Conservation (phyloP, 768 basidiomycete genomes). For the Gymnopilus dilepis region DNA sequence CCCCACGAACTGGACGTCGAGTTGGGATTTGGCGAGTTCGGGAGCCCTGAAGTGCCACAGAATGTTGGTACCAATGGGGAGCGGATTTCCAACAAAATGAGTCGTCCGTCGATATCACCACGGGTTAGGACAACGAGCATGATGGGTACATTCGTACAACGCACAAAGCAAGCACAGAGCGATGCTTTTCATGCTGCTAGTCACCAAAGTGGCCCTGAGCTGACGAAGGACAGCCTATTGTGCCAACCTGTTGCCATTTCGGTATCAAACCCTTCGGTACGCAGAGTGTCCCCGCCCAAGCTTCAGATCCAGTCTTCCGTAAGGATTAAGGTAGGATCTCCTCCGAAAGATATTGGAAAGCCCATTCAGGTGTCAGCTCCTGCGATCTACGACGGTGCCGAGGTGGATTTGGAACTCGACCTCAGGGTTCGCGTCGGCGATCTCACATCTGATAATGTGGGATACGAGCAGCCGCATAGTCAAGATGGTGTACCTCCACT, state of each 20-base stretch:
- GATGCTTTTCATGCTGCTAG: constrained; percentile 15
- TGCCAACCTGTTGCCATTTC: constrained; percentile 20
- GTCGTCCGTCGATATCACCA: constrained; percentile 32
- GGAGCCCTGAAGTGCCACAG: constrained; percentile 8
- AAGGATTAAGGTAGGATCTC: constrained; percentile 5
- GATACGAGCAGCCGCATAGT: constrained; percentile 5
- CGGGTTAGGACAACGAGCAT: constrained; percentile 42
- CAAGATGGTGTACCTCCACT: constrained; percentile 9
- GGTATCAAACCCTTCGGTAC: constrained; percentile 6
- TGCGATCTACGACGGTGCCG: constrained; percentile 18
- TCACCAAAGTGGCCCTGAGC: constrained; percentile 8
- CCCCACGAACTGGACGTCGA: constrained; percentile 36
- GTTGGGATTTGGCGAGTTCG: constrained; percentile 30
- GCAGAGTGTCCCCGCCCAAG: background rate
- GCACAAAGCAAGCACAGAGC: constrained; percentile 19
- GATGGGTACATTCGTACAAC: constrained; percentile 31
- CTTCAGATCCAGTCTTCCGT: constrained; percentile 12
- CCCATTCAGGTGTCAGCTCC: constrained; percentile 16
- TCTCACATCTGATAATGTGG: background rate
- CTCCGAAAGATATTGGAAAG: constrained; percentile 11
- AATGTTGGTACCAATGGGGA: constrained; percentile 17
- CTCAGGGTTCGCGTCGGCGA: constrained; percentile 18
- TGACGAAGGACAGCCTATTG: constrained; percentile 17
- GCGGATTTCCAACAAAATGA: constrained; percentile 17
- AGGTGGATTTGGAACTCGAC: constrained; percentile 16